phyloP scores from a whole-genome alignment of 805 yeast species.

The Pichia manshurica region DNA sequence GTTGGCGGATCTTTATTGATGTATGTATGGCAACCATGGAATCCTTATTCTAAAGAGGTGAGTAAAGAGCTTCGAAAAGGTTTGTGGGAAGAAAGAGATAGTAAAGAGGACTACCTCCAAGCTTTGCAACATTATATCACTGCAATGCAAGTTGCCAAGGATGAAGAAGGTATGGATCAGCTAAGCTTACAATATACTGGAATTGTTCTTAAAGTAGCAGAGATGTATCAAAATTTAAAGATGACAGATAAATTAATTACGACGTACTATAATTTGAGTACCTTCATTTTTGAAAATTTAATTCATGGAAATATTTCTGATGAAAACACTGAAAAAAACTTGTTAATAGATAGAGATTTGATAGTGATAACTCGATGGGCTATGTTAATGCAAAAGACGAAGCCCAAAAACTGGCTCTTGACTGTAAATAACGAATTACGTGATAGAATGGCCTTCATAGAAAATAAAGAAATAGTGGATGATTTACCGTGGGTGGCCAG shows the following conservation, averaged over 20 bases:
- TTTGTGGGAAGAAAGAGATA: slow-evolving; percentile 76
- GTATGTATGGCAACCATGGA: slow-evolving; percentile 33
- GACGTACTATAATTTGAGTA: slow-evolving; percentile 36
- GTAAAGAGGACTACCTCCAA: slow-evolving; percentile 52
- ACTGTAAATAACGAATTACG: slow-evolving; percentile 20
- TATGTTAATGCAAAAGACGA: slow-evolving; percentile 15
- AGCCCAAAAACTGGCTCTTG: slow-evolving; percentile 7
- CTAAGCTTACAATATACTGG: slow-evolving; percentile 83
- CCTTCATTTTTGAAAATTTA: slow-evolving; percentile 25
- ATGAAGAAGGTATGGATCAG: slow-evolving; percentile 46
- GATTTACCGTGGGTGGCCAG: slow-evolving; percentile 12
- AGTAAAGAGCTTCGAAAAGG: slow-evolving; percentile 70
- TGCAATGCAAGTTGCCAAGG: slow-evolving; percentile 61
- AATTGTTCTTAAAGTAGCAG: slow-evolving; percentile 78
- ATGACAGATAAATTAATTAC: slow-evolving; percentile 58
- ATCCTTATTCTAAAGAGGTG: slow-evolving; percentile 37
- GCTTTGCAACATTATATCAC: slow-evolving; percentile 71
- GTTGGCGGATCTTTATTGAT: slow-evolving; percentile 18
- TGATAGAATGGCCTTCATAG: slow-evolving; percentile 27
- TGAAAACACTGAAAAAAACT: slow-evolving; percentile 20
- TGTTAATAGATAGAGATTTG: slow-evolving; percentile 27
- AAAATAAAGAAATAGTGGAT: slow-evolving; percentile 15
- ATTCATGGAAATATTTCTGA: slow-evolving; percentile 19
- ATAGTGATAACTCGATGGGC: slow-evolving; percentile 25
- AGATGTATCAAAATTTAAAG: slow-evolving; percentile 71